Evolutionary conservation across 2,329 filamentous ascomycete genomes (phyloP), one percentile per base, ranked within the genome.

Genomic region (Cercospora citrullina): DNA sequence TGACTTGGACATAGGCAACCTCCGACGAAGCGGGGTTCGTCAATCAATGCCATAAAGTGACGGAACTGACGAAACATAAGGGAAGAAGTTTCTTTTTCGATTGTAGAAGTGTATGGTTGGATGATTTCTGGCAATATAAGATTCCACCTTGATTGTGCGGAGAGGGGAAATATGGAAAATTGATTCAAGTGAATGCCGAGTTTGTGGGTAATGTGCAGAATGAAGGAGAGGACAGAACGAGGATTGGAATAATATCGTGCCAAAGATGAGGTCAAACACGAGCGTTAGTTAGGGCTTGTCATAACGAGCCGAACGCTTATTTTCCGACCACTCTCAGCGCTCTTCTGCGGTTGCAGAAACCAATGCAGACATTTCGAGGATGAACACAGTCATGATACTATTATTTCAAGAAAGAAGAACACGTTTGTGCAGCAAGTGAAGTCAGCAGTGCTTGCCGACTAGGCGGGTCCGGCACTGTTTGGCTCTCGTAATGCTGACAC

Each of bases 71-170:
- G 2, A 16, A 31, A 21, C 39, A 48, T 3, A 62, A 45, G 16
- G 60, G 33, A 30, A n/a, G 60, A 2, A 62, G 60, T n/a, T 21
- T 62, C 21, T 62, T 28, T 18, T 62, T 62, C 36, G 60, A 62
- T 30, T 62, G 60, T 48, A 21, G 60, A 9, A 26, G 16, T 2
- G 14, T 12, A 10, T 62, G 60, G 60, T 62, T 12, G 60, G 60
- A 62, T 12, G 23, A 62, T 30, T 18, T 53, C 21, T 53, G 55
- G 55, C 60, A 45, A 14, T 30, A n/a, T 9, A 39, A 30, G 26
- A 26, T 62, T 16, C 36, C 33, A 18, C 36, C 36, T 42, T 42
- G 33, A 39, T 36, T 36, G 14, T 3, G 33, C 12, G 33, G 12
- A 33, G n/a, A n/a, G n/a, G n/a, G n/a, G n/a, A n/a, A n/a, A n/a